Percentiles rank a stretch among this genome's conserved stretches.
These are phyloP conservation scores for Penicillium sp. DNA, from an alignment of 2,329 filamentous ascomycete species.

Conservation along the genomic window DNA sequence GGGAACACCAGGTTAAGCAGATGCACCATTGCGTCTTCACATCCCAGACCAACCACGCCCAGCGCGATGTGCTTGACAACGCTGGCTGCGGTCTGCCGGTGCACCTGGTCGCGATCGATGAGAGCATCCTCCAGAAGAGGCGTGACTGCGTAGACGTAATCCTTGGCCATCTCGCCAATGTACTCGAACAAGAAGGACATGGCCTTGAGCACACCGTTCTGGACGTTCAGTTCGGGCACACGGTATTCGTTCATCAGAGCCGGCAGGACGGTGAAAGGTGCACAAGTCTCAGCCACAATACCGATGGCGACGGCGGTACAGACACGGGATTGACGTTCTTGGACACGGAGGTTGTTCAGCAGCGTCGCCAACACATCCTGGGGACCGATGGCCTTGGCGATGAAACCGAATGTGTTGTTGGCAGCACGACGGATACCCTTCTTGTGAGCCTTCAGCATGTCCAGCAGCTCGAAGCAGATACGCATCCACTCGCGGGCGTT, in stretches of 20 bases:
- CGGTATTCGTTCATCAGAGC: constrained; percentile 99
- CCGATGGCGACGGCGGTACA: constrained; percentile 97
- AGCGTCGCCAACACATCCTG: constrained; percentile 93
- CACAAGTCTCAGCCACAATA: constrained; percentile 96
- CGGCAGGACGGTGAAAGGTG: constrained; percentile 95
- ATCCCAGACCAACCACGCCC: constrained; percentile 92
- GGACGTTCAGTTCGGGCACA: constrained; percentile 94
- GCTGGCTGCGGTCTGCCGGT: constrained; percentile 88
- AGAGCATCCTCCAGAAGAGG: constrained; percentile 92
- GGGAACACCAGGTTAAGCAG: constrained; percentile 91
- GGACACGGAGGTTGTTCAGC: constrained; percentile 90
- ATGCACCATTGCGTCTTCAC: constrained; percentile 97
- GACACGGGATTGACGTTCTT: constrained; percentile 94
- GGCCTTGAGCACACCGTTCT: constrained; percentile 95
- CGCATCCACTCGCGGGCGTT: constrained; percentile 99
- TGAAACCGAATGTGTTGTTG: constrained; percentile 99
- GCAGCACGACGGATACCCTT: constrained; percentile 96
- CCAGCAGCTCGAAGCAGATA: constrained; percentile 95
- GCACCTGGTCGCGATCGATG: constrained; percentile 95
- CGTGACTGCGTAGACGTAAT: constrained; percentile 97
- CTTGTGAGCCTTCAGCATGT: constrained; percentile 99
- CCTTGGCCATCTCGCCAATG: constrained; percentile 98
- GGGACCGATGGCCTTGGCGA: constrained; percentile 95
- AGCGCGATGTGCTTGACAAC: constrained; percentile 97
- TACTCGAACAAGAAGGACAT: constrained; percentile 97